A percentile compares a stretch with the other conserved stretches of the same genome.
Evolutionary conservation across 2,329 filamentous ascomycete genomes (phyloP).

Genomic region (Decorospora gaudefroyi): DNA sequence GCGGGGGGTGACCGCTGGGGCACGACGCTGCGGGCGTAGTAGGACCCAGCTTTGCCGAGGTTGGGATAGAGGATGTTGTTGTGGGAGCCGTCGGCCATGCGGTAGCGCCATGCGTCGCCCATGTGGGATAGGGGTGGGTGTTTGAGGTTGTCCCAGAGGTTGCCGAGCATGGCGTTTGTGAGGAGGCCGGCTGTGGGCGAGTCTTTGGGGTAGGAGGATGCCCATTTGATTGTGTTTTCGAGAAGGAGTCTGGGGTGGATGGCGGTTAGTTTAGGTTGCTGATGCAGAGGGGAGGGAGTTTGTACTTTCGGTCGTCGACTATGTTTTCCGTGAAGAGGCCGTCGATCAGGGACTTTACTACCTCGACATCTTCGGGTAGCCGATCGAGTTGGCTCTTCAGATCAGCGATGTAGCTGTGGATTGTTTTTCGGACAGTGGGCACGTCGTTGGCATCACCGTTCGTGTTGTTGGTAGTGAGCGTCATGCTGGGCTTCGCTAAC

Average conservation of each 20-base stretch:
- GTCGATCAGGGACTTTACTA: background rate
- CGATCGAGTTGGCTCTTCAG: constrained; percentile 1
- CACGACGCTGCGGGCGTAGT: constrained; percentile 66
- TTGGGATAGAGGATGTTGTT: constrained; percentile 64
- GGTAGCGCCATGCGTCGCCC: constrained; percentile 43
- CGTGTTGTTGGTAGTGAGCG: background rate
- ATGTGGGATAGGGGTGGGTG: constrained; percentile 48
- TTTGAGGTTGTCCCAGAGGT: constrained; percentile 48
- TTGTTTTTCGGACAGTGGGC: background rate
- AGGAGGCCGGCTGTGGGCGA: background rate
- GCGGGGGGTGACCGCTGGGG: constrained; percentile 56
- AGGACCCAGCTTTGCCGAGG: constrained; percentile 62
- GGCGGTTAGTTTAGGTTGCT: background rate
- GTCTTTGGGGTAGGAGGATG: background rate
- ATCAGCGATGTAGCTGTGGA: background rate
- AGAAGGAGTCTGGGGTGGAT: background rate
- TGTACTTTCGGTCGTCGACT: constrained; percentile 1
- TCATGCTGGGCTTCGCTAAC: background rate
- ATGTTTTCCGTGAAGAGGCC: constrained; percentile 1
- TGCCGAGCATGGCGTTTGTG: background rate
- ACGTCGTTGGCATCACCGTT: background rate
- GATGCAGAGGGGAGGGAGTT: background rate
- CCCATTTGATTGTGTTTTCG: constrained; percentile 5
- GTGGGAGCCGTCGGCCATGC: constrained; percentile 36
- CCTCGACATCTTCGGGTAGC: background rate